phyloP scores from a whole-genome alignment of 345 rosid genomes.

The Rhodomyrtus tomentosa region DNA sequence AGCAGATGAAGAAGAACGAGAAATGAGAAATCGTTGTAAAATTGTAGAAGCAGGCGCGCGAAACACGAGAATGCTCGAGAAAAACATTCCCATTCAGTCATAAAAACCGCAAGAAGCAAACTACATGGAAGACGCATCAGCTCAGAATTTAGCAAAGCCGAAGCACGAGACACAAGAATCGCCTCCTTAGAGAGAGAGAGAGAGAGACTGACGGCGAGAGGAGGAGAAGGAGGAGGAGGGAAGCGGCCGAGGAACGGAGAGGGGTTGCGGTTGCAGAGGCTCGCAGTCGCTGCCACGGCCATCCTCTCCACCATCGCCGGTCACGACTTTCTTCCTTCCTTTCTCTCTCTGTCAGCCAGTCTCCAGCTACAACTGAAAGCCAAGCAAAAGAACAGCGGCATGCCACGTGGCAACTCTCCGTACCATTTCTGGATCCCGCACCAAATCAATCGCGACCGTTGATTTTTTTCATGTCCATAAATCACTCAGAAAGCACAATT shows the following conservation, averaged over 20 bases:
- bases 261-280: background rate
- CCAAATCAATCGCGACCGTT: background rate
- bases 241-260: constrained; percentile 9
- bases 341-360: background rate
- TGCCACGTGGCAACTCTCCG: background rate
- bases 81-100: background rate
- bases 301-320: background rate
- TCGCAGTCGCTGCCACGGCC: background rate
- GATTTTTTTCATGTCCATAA: background rate
- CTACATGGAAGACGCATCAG: background rate
- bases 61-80: background rate
- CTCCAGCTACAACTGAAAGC: background rate
- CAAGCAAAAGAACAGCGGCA: background rate
- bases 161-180: background rate
- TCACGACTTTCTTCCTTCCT: background rate
- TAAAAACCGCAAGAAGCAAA: too few species aligned
- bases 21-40: background rate
- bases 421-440: background rate
- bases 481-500: background rate
- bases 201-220: background rate
- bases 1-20: background rate
- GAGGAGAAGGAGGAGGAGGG: background rate
- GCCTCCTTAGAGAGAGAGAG: background rate
- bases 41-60: background rate
- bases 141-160: background rate